Evolutionary conservation across 768 basidiomycete species (phyloP), one percentile per base, ranked within the genome.

Genomic region (Termitomyces sp.): DNA sequence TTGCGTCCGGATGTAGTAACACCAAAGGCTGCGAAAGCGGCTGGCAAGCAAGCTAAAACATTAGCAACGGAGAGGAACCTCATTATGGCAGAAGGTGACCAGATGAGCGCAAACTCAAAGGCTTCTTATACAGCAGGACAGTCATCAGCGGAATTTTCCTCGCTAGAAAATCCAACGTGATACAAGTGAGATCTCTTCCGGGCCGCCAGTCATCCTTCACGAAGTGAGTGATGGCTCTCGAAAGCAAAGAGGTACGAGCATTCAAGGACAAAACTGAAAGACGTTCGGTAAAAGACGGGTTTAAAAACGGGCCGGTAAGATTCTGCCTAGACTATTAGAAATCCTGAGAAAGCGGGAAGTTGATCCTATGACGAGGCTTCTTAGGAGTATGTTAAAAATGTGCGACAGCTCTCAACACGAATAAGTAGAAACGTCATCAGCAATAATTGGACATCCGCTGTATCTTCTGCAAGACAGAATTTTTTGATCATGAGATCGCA

Each of bases 21-120:
- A 1, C 78, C 79, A 58, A 80, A 80, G 8, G 76, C 75, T 11
- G 78, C 77, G 40, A 76, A 74, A n/a, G 65, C 72, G 30, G 61
- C 63, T 7, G 74, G 72, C 35, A 71, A 53, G 24, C 67, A 66
- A n/a, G 60, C 65, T 45, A 70, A 33, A 48, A 70, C 55, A 41
- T 60, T 54, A 28, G 35, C 63, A 52, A 69, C 11, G 57, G 65
- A 58, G 36, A 62, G 51, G 50, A 64, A 61, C 61, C 63, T 66
- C 66, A 70, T 72, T 45, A 60, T 56, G 41, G n/a, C 48, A 38
- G 46, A 52, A 20, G 26, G 26, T 51, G 22, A 24, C 14, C 20
- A 41, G 28, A 24, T 30, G 18, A 33, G 32, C 48, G 40, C 20
- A 33, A 28, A 44, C 28, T 52, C 16, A 16, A 18, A 18, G 46